Conservation (phyloP, 768 basidiomycete species). For the Pleurotus cornucopiae region DNA sequence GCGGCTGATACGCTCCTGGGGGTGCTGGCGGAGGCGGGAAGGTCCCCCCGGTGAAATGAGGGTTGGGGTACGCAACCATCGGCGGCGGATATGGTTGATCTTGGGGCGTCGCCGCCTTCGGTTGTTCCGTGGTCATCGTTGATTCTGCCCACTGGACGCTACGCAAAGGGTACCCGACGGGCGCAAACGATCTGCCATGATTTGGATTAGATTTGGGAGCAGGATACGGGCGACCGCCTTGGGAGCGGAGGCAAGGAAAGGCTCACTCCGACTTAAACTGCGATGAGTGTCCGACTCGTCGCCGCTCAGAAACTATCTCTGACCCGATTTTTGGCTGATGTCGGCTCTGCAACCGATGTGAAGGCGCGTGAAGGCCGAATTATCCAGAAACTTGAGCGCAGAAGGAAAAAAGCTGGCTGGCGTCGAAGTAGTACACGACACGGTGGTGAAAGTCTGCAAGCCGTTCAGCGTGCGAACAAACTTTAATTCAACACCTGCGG, state of each 20-base stretch:
- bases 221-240: background rate
- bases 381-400: background rate
- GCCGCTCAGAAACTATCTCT: slow-evolving; percentile 7
- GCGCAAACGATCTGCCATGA: slow-evolving; percentile 1
- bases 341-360: background rate
- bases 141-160: slow-evolving; percentile 6
- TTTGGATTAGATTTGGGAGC: background rate
- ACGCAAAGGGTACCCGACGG: slow-evolving; percentile 6
- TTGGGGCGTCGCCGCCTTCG: slow-evolving; percentile 1
- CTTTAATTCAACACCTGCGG: background rate
- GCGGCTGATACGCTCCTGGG: slow-evolving; percentile 32
- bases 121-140: slow-evolving; percentile 9
- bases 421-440: background rate
- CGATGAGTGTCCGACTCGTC: slow-evolving; percentile 9
- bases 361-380: background rate
- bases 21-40: slow-evolving; percentile 30
- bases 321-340: slow-evolving; percentile 6
- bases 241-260: slow-evolving; percentile 1
- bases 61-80: slow-evolving; percentile 5
- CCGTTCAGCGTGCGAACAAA: background rate
- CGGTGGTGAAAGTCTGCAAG: background rate
- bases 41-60: slow-evolving; percentile 25
- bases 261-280: slow-evolving; percentile 9
- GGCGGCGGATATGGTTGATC: background rate
- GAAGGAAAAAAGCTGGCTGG: background rate